These are phyloP conservation scores for Phytophthora citrophthora DNA, from an alignment of 352 stramenopile genomes.

Conservation along the genomic window DNA sequence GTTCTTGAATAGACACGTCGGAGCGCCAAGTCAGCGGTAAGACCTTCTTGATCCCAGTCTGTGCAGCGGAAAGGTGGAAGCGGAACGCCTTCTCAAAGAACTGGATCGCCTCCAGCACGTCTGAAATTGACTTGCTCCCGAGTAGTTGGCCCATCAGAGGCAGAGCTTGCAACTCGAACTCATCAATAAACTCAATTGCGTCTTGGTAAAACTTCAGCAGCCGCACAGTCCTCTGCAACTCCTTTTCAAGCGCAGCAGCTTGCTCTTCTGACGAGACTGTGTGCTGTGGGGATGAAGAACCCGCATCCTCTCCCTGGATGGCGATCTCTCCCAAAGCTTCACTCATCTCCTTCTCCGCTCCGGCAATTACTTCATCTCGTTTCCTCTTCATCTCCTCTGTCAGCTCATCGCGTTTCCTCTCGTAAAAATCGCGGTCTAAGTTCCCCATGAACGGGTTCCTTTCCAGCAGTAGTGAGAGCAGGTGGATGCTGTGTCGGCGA, in stretches of 20 bases:
- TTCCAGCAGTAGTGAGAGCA: constrained; percentile 92
- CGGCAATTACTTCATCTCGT: constrained; percentile 78
- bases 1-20: constrained; percentile 90
- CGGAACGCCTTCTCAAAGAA: constrained; percentile 94
- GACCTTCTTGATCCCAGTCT: constrained; percentile 91
- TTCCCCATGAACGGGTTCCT: constrained; percentile 96
- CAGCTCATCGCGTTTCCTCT: constrained; percentile 79
- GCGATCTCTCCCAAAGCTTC: constrained; percentile 43
- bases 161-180: constrained; percentile 84
- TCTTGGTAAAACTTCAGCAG: constrained; percentile 92
- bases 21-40: constrained; percentile 92
- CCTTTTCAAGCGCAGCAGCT: constrained; percentile 62
- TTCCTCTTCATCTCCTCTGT: constrained; percentile 67
- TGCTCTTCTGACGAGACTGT: constrained; percentile 39
- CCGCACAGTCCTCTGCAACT: constrained; percentile 77
- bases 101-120: constrained; percentile 93
- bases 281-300: constrained; percentile 4
- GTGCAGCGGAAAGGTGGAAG: constrained; percentile 90
- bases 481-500: constrained; percentile 83
- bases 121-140: constrained; percentile 90
- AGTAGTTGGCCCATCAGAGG: constrained; percentile 88
- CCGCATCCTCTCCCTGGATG: constrained; percentile 17
- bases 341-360: constrained; percentile 79
- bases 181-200: constrained; percentile 93
- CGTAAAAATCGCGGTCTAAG: constrained; percentile 86